These are phyloP conservation scores for Adiantum capillusveneris DNA, from an alignment of 75 land plant species.

Conservation along the genomic window DNA sequence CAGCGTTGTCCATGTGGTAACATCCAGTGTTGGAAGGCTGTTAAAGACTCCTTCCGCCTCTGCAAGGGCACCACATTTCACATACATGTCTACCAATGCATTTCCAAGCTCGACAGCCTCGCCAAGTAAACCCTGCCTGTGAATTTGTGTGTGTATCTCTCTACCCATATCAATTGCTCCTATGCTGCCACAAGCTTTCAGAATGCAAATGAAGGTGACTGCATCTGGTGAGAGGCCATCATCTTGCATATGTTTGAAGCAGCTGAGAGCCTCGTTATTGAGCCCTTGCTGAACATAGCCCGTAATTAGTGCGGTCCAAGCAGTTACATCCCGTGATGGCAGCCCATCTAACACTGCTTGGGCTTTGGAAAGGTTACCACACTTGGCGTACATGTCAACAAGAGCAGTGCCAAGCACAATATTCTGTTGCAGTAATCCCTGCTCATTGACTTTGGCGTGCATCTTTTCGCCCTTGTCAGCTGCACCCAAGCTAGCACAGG, in stretches of 20 bases:
- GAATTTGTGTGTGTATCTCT: neutral
- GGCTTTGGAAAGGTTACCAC: neutral
- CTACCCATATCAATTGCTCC: too few relatives aligned
- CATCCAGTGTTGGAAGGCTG: slow-evolving; percentile 15
- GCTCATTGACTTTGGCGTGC: neutral
- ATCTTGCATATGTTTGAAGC: neutral
- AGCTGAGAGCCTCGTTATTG: neutral
- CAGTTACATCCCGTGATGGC: neutral
- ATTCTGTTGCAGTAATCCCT: neutral
- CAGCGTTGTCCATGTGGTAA: slow-evolving; percentile 34
- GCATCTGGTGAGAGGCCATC: too few relatives aligned
- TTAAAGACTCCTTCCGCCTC: slow-evolving; percentile 26
- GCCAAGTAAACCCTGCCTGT: neutral
- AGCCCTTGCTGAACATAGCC: neutral
- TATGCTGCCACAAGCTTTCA: too few relatives aligned
- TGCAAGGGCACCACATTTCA: neutral
- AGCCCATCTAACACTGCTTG: neutral
- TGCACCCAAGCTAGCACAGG: too few relatives aligned
- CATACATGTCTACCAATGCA: too few relatives aligned
- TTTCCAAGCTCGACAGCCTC: neutral
- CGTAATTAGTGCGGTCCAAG: neutral
- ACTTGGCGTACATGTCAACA: neutral
- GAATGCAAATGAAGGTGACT: too few relatives aligned
- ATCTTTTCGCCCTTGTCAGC: neutral
- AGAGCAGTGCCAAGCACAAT: too few relatives aligned